Percentiles rank a stretch among this genome's conserved stretches.
phyloP scores from a whole-genome alignment of 1,284 basidiomycete genomes.

The Meira miltonrushii region DNA sequence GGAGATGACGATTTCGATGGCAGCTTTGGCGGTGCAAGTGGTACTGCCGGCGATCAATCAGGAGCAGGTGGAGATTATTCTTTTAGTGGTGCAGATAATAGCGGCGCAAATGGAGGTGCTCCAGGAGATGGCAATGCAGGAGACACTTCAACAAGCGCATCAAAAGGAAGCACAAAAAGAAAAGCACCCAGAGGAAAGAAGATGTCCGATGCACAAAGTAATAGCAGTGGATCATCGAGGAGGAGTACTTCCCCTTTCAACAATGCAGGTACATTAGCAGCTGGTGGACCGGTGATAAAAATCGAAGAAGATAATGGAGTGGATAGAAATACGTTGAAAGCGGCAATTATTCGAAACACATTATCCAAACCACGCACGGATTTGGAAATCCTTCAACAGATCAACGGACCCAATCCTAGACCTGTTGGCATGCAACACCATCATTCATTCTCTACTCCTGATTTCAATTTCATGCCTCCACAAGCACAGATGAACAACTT shows the following conservation, averaged over 20 bases:
- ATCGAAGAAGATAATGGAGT: slow-evolving; percentile 1
- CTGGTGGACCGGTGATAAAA: not conserved
- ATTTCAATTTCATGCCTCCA: too few relatives aligned
- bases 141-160: not conserved
- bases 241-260: not conserved
- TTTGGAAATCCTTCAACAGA: too few relatives aligned
- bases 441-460: too few relatives aligned
- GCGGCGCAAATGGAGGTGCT: not conserved
- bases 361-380: not conserved
- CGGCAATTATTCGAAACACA: not conserved
- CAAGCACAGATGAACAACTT: too few relatives aligned
- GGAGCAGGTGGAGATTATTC: not conserved
- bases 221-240: not conserved
- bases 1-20: not conserved
- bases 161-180: slow-evolving; percentile 1
- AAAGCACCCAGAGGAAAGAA: slow-evolving; percentile 4
- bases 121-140: not conserved
- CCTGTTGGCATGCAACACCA: too few relatives aligned
- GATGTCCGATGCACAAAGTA: slow-evolving; percentile 2
- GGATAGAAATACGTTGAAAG: not conserved
- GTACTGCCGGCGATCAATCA: not conserved
- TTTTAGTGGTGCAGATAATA: not conserved
- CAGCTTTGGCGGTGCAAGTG: slow-evolving; percentile 3
- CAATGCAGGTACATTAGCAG: not conserved
- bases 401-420: too few relatives aligned